Conservation (phyloP, 345 rosid genomes). For the Hibiscus syriacus region DNA sequence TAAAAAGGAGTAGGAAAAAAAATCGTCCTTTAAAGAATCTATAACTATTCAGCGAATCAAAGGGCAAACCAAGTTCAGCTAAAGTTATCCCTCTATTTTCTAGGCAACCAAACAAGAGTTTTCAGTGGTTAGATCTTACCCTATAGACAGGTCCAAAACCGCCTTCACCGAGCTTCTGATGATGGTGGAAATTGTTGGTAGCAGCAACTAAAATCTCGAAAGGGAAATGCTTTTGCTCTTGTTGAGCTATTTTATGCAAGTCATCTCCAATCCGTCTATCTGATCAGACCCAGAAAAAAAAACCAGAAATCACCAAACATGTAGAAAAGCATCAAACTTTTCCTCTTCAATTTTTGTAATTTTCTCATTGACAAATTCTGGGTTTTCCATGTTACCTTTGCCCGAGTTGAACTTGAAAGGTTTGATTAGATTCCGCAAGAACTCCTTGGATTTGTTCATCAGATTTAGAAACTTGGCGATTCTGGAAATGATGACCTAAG, state of each 20-base stretch:
- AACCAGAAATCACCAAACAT: constrained; percentile 14
- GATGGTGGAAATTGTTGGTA: constrained; percentile 62
- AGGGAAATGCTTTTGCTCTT: constrained; percentile 71
- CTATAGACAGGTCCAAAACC: constrained; percentile 94
- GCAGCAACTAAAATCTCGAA: constrained; percentile 61
- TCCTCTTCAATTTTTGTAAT: no score
- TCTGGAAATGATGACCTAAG: neutral
- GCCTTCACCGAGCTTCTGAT: constrained; percentile 88
- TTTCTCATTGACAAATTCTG: neutral
- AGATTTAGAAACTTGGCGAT: neutral
- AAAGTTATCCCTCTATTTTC: constrained; percentile 9
- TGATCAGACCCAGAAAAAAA: constrained; percentile 16
- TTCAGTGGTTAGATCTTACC: constrained; percentile 27
- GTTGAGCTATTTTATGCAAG: constrained; percentile 63
- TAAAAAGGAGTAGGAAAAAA: neutral
- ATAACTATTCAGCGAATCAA: neutral
- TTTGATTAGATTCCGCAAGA: constrained; percentile 43
- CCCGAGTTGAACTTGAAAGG: constrained; percentile 42
- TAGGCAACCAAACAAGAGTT: constrained; percentile 13
- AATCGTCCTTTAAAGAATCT: neutral
- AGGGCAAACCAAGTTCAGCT: neutral
- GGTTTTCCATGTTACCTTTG: constrained; percentile 36
- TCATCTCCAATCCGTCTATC: constrained; percentile 46
- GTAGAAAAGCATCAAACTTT: constrained; percentile 5
- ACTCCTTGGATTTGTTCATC: constrained; percentile 35